phyloP scores from a whole-genome alignment of 2,329 filamentous ascomycete species.

The Colletotrichum somersetense region DNA sequence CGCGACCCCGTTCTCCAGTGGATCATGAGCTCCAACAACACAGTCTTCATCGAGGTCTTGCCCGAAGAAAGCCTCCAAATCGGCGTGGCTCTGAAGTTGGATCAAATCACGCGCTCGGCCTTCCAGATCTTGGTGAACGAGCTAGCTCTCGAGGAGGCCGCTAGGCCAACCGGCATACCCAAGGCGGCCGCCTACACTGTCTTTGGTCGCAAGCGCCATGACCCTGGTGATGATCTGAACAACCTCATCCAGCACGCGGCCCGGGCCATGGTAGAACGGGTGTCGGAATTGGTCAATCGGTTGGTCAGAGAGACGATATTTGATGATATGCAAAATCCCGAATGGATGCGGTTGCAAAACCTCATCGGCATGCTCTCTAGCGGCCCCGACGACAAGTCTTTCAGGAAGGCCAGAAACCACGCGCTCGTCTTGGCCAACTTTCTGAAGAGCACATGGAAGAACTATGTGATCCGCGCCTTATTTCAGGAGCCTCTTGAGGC shows the following conservation, averaged over 20 bases:
- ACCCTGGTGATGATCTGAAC: conserved; percentile 65
- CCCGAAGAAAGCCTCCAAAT: conserved; percentile 73
- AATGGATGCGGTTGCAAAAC: conserved; percentile 52
- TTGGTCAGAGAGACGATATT: conserved; percentile 53
- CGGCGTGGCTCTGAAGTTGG: conserved; percentile 60
- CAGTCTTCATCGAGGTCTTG: conserved; percentile 71
- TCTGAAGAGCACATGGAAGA: conserved; percentile 33
- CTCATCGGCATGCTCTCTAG: conserved; percentile 47
- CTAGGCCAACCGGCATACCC: conserved; percentile 35
- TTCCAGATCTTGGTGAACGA: conserved; percentile 75
- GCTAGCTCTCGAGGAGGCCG: conserved; percentile 62
- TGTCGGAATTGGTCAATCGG: conserved; percentile 49
- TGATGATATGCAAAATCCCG: conserved; percentile 46
- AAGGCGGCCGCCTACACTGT: conserved; percentile 46
- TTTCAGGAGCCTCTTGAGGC: conserved; percentile 1
- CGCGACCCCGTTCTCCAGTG: conserved; percentile 67
- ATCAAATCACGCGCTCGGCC: conserved; percentile 59
- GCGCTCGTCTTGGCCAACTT: conserved; percentile 40
- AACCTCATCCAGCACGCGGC: conserved; percentile 72
- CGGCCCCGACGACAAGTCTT: not conserved
- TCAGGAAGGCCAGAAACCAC: conserved; percentile 41
- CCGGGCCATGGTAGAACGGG: conserved; percentile 62
- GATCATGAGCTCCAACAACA: conserved; percentile 68
- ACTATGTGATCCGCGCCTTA: conserved; percentile 21
- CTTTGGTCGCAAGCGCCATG: conserved; percentile 62